Evolutionary conservation across 495 filamentous ascomycete species (phyloP), one percentile per base, ranked within the genome.

Genomic region (Terfezia boudieri): DNA sequence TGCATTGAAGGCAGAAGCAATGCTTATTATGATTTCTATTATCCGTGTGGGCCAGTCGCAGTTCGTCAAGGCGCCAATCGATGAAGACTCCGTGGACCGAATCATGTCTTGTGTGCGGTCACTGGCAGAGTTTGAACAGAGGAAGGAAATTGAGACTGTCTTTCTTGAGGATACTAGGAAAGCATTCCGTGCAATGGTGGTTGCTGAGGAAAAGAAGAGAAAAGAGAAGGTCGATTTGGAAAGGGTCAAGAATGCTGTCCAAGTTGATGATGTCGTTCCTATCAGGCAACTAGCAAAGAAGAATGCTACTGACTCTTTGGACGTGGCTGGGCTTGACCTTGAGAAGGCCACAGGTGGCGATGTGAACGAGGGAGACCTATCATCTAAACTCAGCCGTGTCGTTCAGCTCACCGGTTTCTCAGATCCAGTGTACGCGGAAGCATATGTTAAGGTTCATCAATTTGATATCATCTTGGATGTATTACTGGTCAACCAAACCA

Each of bases 1-100:
- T 63, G 88, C 89, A 37, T 76, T 99, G 4, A 82, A 85, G 23
- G 90, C 90, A 4, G 92, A 99, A 69, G 92, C 92, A 35, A 99
- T 96, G 92, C 74, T 96, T 48, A 96, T 96, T 66, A 94, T 98
- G 87, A 94, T 96, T 59, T 94, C 88, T 17, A 90, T 99, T 62
- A 84, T 95, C 58, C 86, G 92, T 57, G 92, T 93, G 56, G 92
- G 92, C 11, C 92, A 99, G 69, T 94, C 87, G 8, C 84, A 90
- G 60, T 99, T 99, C 56, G 92, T 93, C 63, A 95, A 95, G 70
- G 83, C 84, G 8, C 84, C 86, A 3, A 95, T 99, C 56, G 92
- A 99, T 61, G 92, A 99, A 66, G 92, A 99, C 63, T 94, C 89
- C 0, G 78, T 96, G 9, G 92, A 99, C 69, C 78, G 92, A 58